These are phyloP conservation scores for Trifolium repens DNA, from an alignment of 306 rosid species.

Conservation along the genomic window DNA sequence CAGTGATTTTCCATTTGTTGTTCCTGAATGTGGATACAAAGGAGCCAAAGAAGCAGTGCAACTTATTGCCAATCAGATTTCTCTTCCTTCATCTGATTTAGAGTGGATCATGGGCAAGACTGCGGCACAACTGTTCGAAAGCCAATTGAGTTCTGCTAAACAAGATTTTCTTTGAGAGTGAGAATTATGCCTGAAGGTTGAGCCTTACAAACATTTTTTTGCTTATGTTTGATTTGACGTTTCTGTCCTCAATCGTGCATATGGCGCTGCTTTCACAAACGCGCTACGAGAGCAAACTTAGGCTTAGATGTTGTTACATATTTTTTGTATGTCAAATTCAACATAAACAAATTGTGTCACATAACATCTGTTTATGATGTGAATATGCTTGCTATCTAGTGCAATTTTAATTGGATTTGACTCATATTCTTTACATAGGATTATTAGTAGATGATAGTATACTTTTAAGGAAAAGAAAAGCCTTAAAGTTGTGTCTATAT, in stretches of 20 bases:
- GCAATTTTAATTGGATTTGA: not conserved
- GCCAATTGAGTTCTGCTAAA: conserved; percentile 34
- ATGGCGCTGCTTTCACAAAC: not conserved
- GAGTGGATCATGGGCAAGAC: conserved; percentile 87
- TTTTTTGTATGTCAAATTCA: not conserved
- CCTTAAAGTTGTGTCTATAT: no score
- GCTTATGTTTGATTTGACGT: no score
- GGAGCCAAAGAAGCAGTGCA: conserved; percentile 73
- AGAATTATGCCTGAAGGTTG: not conserved
- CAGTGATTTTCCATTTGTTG: conserved; percentile 90
- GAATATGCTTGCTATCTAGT: not conserved
- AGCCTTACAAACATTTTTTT: not conserved
- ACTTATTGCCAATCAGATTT: conserved; percentile 50
- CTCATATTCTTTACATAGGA: not conserved
- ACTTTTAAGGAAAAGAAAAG: not conserved
- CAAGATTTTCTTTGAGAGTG: conserved; percentile 18
- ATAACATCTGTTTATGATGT: not conserved
- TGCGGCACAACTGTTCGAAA: conserved; percentile 57
- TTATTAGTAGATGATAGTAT: not conserved
- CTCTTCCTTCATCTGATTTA: conserved; percentile 63
- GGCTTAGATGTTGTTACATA: no score
- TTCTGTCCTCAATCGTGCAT: not conserved
- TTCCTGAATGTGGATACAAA: conserved; percentile 79
- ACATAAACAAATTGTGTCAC: not conserved
- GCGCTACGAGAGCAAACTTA: no score